Base-by-base conservation (phyloP, 202 grass and related monocot species). In the Schoenoplectus triqueter region DNA sequence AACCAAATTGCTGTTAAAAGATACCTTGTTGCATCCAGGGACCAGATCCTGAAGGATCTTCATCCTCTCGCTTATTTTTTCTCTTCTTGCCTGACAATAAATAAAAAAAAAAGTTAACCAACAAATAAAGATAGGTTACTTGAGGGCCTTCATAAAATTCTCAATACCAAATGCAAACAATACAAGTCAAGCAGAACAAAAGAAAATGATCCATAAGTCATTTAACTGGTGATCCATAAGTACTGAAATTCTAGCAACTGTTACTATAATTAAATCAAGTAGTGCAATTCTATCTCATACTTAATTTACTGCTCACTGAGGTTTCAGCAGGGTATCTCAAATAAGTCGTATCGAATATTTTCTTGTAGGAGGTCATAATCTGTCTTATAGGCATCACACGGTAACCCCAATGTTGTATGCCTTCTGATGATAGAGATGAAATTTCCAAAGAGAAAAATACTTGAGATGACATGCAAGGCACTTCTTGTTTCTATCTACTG, bases 31-130 rank as follows among this genome's bases (percentile, higher is more conserved):
- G 86, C 96, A 99, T 80, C 96, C 96, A 73, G 96, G 96, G 80
- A 96, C 91, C 4, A 99, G 88, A 94, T 96, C 96, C 90, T 99
- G 93, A 60, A 99, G 96, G 78, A 92, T 85, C 90, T 95, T 99
- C 96, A 99, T 99, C 57, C 91, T 89, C 83, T 99, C 96, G 4
- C 91, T 96, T 89, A 99, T 99, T 84, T 99, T 99, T 78, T 99
- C 93, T 90, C 96, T 91, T 1, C 93, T 90, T 86, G 93, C 96
- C 96, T 99, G 80, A 60, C 76, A 92, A 31, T 31, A 31, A 31
- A 31, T 31, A 79, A 70, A 77, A 70, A 44, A 42, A 82, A 39
- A n/a, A 70, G 64, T 40, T 41, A 70, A 55, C 13, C 6, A 83
- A 60, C 52, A 9, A 83, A 13, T 9, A 18, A 31, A 48, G 21